These are phyloP conservation scores for Thelonectria blattea DNA, from an alignment of 2,329 filamentous ascomycete genomes.

Conservation along the genomic window DNA sequence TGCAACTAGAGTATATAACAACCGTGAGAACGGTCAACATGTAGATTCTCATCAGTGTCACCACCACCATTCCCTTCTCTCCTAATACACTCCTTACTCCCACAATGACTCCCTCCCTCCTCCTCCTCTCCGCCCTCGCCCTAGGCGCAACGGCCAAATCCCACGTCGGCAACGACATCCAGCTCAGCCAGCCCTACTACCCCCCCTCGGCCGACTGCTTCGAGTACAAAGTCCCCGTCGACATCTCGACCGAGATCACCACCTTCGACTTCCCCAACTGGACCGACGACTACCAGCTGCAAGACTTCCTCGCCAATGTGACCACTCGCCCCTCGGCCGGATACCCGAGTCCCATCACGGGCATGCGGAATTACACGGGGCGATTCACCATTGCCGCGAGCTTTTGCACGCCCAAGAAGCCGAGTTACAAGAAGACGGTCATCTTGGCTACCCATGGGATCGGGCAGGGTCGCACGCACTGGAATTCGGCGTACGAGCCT, in stretches of 20 bases:
- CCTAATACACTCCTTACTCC: neutral
- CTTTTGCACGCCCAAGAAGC: constrained; percentile 26
- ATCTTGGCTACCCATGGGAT: constrained; percentile 26
- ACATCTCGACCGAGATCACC: constrained; percentile 16
- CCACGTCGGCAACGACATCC: neutral
- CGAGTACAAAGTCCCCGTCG: constrained; percentile 28
- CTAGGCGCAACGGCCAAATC: neutral
- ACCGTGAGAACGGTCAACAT: neutral
- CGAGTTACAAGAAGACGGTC: constrained; percentile 12
- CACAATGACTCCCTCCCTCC: neutral
- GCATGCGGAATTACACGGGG: constrained; percentile 20
- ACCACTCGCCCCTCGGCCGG: constrained; percentile 21
- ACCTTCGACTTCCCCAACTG: constrained; percentile 25
- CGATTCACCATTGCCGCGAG: constrained; percentile 26
- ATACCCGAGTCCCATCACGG: constrained; percentile 20
- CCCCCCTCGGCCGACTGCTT: constrained; percentile 24
- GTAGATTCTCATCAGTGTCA: no score
- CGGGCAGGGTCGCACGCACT: constrained; percentile 26
- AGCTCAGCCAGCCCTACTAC: constrained; percentile 25
- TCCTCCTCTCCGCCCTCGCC: neutral
- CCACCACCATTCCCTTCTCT: neutral
- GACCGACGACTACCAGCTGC: constrained; percentile 24
- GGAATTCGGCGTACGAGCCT: constrained; percentile 26
- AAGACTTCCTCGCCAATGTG: constrained; percentile 23
- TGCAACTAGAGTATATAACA: neutral